Conservation (phyloP, 1,139 yeast species). For the Suhomyces bokatorum region DNA sequence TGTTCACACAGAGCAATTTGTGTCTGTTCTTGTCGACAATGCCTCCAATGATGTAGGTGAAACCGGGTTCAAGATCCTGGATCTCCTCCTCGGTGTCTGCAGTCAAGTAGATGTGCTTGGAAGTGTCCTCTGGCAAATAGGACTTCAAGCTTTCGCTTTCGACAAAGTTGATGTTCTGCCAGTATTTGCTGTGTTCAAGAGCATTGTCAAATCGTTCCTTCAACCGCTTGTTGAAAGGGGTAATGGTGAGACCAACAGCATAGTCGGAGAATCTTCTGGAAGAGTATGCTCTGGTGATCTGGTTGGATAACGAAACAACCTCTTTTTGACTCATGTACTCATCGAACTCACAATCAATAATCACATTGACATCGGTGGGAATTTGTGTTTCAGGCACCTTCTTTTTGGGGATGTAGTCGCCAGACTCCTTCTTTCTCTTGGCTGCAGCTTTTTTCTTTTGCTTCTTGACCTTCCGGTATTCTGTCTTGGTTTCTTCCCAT, state of each 20-base stretch:
- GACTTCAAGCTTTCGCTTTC: slow-evolving; percentile 47
- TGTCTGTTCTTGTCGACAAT: slow-evolving; percentile 95
- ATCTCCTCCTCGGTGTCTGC: slow-evolving; percentile 80
- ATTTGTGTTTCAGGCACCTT: slow-evolving; percentile 43
- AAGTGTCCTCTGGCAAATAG: slow-evolving; percentile 31
- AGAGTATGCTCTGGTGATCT: slow-evolving; percentile 79
- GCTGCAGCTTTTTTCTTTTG: slow-evolving; percentile 53
- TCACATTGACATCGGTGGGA: slow-evolving; percentile 51
- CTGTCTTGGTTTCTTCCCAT: slow-evolving; percentile 67
- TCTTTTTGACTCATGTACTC: slow-evolving; percentile 84
- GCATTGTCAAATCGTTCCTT: slow-evolving; percentile 67
- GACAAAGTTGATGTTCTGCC: slow-evolving; percentile 63
- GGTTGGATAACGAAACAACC: slow-evolving; percentile 73
- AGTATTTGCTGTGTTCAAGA: slow-evolving; percentile 57
- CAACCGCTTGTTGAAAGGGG: slow-evolving; percentile 68
- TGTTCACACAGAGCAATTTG: slow-evolving; percentile 75
- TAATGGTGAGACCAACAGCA: slow-evolving; percentile 60
- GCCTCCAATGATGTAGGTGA: slow-evolving; percentile 89
- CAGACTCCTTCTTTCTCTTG: slow-evolving; percentile 29
- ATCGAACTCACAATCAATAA: slow-evolving; percentile 89
- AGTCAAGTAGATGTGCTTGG: slow-evolving; percentile 68
- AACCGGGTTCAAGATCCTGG: slow-evolving; percentile 61
- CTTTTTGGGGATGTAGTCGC: slow-evolving; percentile 26
- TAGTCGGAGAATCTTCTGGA: slow-evolving; percentile 64
- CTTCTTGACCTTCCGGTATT: slow-evolving; percentile 50